Evolutionary conservation across 2,329 filamentous ascomycete species (phyloP).

Genomic region (Stemphylium vesicarium): DNA sequence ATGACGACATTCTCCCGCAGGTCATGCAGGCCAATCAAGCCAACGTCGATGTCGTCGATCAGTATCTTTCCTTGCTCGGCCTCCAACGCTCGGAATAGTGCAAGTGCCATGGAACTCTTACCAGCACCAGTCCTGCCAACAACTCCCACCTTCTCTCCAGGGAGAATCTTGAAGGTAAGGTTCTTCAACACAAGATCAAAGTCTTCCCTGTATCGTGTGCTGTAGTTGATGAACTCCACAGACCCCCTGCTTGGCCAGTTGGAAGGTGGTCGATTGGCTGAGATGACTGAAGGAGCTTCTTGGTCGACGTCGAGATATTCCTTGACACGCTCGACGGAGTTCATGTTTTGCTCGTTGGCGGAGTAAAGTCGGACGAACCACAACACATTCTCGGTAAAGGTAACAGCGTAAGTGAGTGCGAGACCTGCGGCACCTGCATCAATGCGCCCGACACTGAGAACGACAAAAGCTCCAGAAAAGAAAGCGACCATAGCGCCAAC

Average conservation of each 20-base stretch:
- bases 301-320: conserved; percentile 97
- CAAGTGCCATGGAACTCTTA: conserved; percentile 92
- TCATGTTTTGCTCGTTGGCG: conserved; percentile 99
- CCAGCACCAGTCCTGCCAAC: conserved; percentile 95
- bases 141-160: conserved; percentile 92
- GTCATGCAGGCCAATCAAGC: conserved; percentile 88
- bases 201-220: conserved; percentile 85
- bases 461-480: conserved; percentile 90
- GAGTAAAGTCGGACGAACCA: conserved; percentile 96
- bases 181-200: conserved; percentile 85
- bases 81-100: conserved; percentile 91
- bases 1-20: conserved; percentile 94
- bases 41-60: conserved; percentile 90
- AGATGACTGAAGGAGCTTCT: conserved; percentile 79
- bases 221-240: conserved; percentile 88
- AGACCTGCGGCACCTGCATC: conserved; percentile 92
- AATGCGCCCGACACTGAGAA: conserved; percentile 79
- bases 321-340: conserved; percentile 95
- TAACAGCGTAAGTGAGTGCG: conserved; percentile 93
- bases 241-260: conserved; percentile 87
- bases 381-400: conserved; percentile 94
- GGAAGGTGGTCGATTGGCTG: conserved; percentile 75
- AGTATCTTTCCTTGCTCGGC: conserved; percentile 88
- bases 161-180: conserved; percentile 83
- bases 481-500: conserved; percentile 92